Evolutionary conservation across 768 basidiomycete species (phyloP), one percentile per base, ranked within the genome.

Genomic region (Mycena pura): DNA sequence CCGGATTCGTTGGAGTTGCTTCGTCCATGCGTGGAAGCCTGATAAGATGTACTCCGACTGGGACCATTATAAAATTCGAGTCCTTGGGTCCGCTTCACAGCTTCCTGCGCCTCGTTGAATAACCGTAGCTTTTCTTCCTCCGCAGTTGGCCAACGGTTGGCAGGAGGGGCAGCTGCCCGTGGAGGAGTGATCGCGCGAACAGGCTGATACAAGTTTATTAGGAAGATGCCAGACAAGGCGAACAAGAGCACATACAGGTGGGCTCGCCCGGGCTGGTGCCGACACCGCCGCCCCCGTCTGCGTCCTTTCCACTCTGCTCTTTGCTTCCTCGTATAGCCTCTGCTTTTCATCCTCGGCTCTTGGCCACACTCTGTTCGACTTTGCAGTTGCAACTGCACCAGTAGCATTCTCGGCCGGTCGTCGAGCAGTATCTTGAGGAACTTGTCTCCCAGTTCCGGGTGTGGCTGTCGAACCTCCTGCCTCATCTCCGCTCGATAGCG

Each of bases 101-200:
- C 86, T 1, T 82, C 84, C 68, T 88, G 87, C 0, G 92, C 91
- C 47, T 85, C 72, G 48, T 89, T 78, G 72, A 83, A 92, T n/a
- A 92, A 70, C n/a, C 82, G 79, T 1, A 82, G 73, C 67, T 94
- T 93, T 70, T 94, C 92, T 55, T 87, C 84, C 73, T 92, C 92
- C 0, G 93, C 90, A 1, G 87, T 82, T 7, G 78, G 78, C 90
- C 89, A 93, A 36, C 72, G 71, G 28, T 70, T 67, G 28, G 60
- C 60, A 19, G 69, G 59, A 1, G 64, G 45, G 17, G 69, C 48
- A 3, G 54, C 34, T 46, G 67, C 52, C 39, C 65, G 57, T 55
- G 70, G 58, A 36, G 63, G 53, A 29, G 59, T 55, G 44, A 31
- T 50, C 32, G 50, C 47, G 49, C 59, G 25, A 61, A 53, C 59